phyloP scores from a whole-genome alignment of 345 rosid species.

The Aquilaria sinensis region DNA sequence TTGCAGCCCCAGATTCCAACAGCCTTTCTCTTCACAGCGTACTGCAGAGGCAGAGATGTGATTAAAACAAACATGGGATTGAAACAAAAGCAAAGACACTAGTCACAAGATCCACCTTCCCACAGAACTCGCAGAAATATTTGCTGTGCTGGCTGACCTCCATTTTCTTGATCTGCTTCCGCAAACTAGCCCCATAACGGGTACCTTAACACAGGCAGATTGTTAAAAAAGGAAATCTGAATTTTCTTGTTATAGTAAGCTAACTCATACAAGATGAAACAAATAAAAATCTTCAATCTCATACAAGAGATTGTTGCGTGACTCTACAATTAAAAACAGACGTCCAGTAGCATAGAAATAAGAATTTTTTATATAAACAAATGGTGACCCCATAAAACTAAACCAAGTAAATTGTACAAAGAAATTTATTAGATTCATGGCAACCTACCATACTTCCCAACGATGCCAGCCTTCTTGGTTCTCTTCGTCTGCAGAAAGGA shows the following conservation, averaged over 20 bases:
- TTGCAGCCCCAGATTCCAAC: slow-evolving; percentile 99
- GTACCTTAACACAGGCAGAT: slow-evolving; percentile 37
- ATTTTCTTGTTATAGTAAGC: no score
- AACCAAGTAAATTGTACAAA: not conserved
- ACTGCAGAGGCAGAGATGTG: slow-evolving; percentile 25
- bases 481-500: slow-evolving; percentile 45
- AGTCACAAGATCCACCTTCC: slow-evolving; percentile 42
- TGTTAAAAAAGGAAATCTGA: no score
- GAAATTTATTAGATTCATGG: not conserved
- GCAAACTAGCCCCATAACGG: slow-evolving; percentile 82
- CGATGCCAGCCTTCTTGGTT: slow-evolving; percentile 66
- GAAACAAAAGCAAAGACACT: not conserved
- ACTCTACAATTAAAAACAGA: no score
- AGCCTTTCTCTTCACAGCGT: slow-evolving; percentile 89
- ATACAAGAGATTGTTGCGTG: no score
- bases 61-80: not conserved
- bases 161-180: slow-evolving; percentile 92
- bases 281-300: no score
- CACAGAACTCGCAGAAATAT: slow-evolving; percentile 82
- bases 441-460: slow-evolving; percentile 48
- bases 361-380: no score
- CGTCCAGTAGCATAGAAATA: no score
- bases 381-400: no score
- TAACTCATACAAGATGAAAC: no score
- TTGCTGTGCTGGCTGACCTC: slow-evolving; percentile 86